phyloP scores from a whole-genome alignment of 2,329 filamentous ascomycete genomes.

The Ascocoryne sarcoides region DNA sequence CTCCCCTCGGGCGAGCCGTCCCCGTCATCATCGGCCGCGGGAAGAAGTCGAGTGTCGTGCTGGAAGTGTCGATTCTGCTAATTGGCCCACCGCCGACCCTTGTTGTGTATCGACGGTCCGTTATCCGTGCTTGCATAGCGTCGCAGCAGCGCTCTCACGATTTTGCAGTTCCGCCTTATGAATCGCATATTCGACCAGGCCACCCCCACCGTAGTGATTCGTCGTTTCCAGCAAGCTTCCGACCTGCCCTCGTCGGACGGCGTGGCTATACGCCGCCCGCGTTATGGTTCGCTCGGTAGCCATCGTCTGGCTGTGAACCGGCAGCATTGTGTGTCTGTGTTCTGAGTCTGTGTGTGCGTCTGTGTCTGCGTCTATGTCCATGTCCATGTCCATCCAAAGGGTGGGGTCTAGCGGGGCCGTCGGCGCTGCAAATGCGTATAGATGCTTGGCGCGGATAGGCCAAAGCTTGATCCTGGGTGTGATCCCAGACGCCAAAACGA shows the following conservation, averaged over 20 bases:
- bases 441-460: conserved; percentile 18
- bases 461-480: conserved; percentile 20
- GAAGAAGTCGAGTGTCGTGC: conserved; percentile 20
- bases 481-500: conserved; percentile 16
- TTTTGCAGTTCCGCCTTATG: conserved; percentile 18
- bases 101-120: conserved; percentile 18
- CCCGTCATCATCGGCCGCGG: conserved; percentile 6
- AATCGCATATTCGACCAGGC: conserved; percentile 4
- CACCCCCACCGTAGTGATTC: neutral
- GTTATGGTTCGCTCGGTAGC: conserved; percentile 12
- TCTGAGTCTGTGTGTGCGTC: neutral
- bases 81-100: conserved; percentile 14
- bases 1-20: too few relatives aligned
- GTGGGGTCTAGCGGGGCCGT: conserved; percentile 9
- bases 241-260: conserved; percentile 7
- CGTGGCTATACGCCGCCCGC: conserved; percentile 7
- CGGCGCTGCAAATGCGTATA: conserved; percentile 18
- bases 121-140: conserved; percentile 20
- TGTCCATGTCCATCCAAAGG: neutral
- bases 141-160: conserved; percentile 5
- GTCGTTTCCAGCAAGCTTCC: neutral
- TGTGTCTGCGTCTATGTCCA: too few relatives aligned
- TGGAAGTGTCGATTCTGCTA: conserved; percentile 7
- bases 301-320: conserved; percentile 10
- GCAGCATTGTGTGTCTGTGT: conserved; percentile 3